These are phyloP conservation scores for Fraxinus latifolia DNA, from an alignment of 305 asterid genomes.

Conservation along the genomic window DNA sequence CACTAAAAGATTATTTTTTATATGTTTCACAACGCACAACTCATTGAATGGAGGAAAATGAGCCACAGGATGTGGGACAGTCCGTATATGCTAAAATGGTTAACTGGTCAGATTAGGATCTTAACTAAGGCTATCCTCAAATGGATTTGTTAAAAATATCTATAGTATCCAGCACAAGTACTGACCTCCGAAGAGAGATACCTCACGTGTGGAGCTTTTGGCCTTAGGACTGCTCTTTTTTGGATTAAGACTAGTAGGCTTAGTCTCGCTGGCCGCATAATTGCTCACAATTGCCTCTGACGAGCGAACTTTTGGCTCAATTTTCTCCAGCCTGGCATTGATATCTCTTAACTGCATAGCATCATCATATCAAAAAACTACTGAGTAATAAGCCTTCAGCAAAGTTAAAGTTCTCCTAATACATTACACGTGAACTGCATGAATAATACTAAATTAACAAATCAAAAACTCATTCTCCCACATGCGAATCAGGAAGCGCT, in stretches of 20 bases:
- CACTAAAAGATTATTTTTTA: constrained; percentile 14
- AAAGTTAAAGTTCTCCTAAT: not conserved
- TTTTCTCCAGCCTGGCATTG: constrained; percentile 78
- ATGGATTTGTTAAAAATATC: constrained; percentile 7
- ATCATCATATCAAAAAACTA: constrained; percentile 30
- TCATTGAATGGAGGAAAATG: constrained; percentile 12
- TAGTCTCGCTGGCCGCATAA: constrained; percentile 55
- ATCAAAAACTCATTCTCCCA: constrained; percentile 7
- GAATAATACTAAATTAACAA: constrained; percentile 2
- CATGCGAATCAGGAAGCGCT: constrained; percentile 16
- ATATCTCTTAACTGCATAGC: constrained; percentile 81
- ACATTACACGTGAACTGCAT: not conserved
- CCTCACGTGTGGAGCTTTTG: constrained; percentile 68
- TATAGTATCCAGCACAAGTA: constrained; percentile 18
- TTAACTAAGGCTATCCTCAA: constrained; percentile 2
- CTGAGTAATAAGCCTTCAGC: constrained; percentile 24
- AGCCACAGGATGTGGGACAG: not conserved
- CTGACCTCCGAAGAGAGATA: constrained; percentile 95
- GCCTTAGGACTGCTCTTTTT: constrained; percentile 94
- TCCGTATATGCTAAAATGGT: not conserved
- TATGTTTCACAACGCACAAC: not conserved
- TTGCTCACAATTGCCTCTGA: constrained; percentile 63
- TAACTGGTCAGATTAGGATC: constrained; percentile 11
- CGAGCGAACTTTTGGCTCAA: constrained; percentile 75
- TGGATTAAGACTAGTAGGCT: constrained; percentile 49